Conservation (phyloP, 768 basidiomycete genomes). For the Galerina sulciceps region DNA sequence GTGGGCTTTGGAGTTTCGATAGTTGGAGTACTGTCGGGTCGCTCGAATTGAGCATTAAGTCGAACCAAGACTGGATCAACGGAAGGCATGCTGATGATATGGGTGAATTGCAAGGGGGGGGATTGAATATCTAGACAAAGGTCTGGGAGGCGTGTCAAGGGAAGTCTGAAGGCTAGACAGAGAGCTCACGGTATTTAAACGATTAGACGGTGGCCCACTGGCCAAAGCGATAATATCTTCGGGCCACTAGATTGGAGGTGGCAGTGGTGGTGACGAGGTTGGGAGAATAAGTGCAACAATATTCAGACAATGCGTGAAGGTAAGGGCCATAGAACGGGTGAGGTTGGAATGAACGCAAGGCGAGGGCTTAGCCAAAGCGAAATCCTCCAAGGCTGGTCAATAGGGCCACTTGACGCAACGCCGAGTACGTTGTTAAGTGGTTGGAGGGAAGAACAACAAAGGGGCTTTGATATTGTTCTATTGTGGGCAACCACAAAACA, state of each 20-base stretch:
- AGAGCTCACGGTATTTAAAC: not conserved
- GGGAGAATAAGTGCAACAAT: slow-evolving; percentile 13
- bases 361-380: not conserved
- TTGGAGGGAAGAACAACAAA: too few relatives aligned
- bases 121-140: not conserved
- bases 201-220: not conserved
- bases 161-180: not conserved
- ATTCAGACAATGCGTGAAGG: not conserved
- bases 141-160: not conserved
- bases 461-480: too few relatives aligned
- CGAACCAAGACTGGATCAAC: not conserved
- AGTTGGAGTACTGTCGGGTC: not conserved
- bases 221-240: not conserved
- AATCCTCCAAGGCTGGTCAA: not conserved
- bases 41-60: not conserved
- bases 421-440: too few relatives aligned
- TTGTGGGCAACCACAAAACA: not conserved
- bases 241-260: not conserved
- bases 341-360: not conserved
- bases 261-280: slow-evolving; percentile 9
- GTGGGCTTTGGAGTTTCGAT: slow-evolving; percentile 16
- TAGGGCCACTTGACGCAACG: too few relatives aligned
- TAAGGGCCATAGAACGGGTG: slow-evolving; percentile 2
- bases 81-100: not conserved
- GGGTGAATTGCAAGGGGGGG: not conserved